Base-by-base conservation (phyloP, 345 rosid species). In the Jatropha curcas region DNA sequence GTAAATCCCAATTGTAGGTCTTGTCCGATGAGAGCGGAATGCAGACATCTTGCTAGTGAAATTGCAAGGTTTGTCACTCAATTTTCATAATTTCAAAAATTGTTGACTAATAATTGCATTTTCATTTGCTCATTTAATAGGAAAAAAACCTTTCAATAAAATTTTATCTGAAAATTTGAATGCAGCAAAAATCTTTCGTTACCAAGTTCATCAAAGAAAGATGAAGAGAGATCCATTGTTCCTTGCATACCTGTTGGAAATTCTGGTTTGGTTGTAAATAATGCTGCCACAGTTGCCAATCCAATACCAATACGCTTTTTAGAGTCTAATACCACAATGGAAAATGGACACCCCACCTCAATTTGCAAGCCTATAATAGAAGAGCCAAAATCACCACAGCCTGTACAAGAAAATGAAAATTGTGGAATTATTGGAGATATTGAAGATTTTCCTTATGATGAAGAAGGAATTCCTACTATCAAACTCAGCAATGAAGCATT, bases 401-500 rank as follows among this genome's bases (percentile, higher is more conserved):
- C 16, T 7, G 75, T 74, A 59, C 55, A 33, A 1, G 85, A 86
- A 28, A 71, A 77, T 33, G 88, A 86, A 70, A 85, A 82, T 65
- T 22, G 37, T 8, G 31, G 12, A 19, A 22, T 12, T 4, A n/a
- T 24, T 37, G 33, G 4, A 55, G 17, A 20, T 13, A 4, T 7
- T 41, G 34, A 41, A 37, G 19, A 14, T 35, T 14, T 48, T 45
- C 31, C 7, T 16, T 70, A 53, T 55, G 76, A 74, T 52, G 59
- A 65, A 25, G 81, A 82, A 31, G 87, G 82, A 13, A 77, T 88
- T 45, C 86, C 87, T n/a, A 64, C 77, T 1, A 77, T 87, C 20
- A 74, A 46, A 31, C 59, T 87, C 7, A 83, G 72, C 59, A 55
- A 74, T 28, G 74, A 64, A 57, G 72, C 75, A 20, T 70, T 81